Base-by-base conservation (phyloP, 306 rosid genomes). In the Pterocarpus macrocarpus region DNA sequence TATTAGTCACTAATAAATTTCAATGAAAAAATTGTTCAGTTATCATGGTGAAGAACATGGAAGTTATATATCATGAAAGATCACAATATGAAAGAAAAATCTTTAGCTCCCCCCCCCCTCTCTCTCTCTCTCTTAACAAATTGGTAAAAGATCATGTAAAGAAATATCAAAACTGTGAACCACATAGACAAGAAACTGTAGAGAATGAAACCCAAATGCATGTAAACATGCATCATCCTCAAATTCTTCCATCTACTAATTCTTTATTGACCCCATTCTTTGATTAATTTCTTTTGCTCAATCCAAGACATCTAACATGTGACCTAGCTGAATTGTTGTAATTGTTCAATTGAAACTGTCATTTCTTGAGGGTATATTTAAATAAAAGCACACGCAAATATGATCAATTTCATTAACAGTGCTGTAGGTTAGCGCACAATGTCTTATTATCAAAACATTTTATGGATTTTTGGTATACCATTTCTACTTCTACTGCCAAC, bases 181-280 rank as follows among this genome's bases (percentile, higher is more conserved):
- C 53, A 13, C 64, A n/a, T 49, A 72, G 44, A 8, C 50, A 82
- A 68, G 44, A 61, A 55, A 35, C 47, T 35, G 63, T 5, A 6
- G 79, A 66, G 47, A 50, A 69, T 52, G 75, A 59, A 34, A 52
- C 33, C 58, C 76, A 69, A 74, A 56, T 50, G 73, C 45, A 43
- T 77, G 14, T 35, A 63, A 71, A 38, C 43, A 63, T 35, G 62
- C 66, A 61, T 35, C 47, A 32, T 78, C 39, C 76, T 59, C 80
- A 77, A 49, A 65, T 77, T 78, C 22, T 69, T 74, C 53, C 69
- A 78, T 34, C 68, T 34, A 71, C 76, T 56, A 22, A 73, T 69
- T 84, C 76, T 69, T 64, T 36, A 57, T 56, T 44, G 36, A 57
- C 47, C 56, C 64, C 76, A 50, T 47, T 81, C 70, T 71, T 68